These are phyloP conservation scores for Eimeria necatrix DNA, from an alignment of 169 alveolate species.

Conservation along the genomic window DNA sequence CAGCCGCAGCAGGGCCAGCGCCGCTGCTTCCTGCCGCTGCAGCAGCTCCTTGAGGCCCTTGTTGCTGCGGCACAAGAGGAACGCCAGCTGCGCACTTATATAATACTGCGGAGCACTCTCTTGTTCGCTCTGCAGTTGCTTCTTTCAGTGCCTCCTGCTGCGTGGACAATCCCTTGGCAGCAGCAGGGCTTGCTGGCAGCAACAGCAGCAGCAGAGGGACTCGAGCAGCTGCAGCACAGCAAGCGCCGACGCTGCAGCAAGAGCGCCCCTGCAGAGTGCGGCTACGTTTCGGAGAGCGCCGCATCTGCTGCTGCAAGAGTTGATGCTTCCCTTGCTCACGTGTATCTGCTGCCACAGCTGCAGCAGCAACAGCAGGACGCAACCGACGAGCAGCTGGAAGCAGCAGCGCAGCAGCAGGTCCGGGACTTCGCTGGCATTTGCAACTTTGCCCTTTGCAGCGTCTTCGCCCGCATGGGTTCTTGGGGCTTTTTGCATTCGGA, in stretches of 20 bases:
- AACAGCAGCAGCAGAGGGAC: conserved; percentile 74
- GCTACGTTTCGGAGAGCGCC: neutral
- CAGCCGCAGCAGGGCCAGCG: conserved; percentile 30
- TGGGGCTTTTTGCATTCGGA: conserved; percentile 41
- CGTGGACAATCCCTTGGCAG: conserved; percentile 76
- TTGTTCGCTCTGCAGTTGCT: conserved; percentile 72
- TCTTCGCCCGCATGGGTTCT: conserved; percentile 48
- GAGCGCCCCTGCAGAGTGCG: conserved; percentile 2
- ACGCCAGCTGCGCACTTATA: conserved; percentile 11
- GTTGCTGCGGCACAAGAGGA: conserved; percentile 68
- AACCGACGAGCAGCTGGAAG: conserved; percentile 38
- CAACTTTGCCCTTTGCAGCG: conserved; percentile 53
- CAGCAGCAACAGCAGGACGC: conserved; percentile 59
- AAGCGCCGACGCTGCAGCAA: conserved; percentile 60
- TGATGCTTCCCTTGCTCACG: conserved; percentile 32
- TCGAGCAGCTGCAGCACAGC: conserved; percentile 67
- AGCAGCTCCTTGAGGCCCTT: conserved; percentile 53
- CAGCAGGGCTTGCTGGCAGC: conserved; percentile 77
- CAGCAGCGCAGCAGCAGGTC: conserved; percentile 74
- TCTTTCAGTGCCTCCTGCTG: conserved; percentile 56
- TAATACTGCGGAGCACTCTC: conserved; percentile 56
- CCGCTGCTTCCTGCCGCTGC: conserved; percentile 65
- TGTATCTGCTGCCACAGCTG: conserved; percentile 61
- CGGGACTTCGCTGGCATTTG: conserved; percentile 72
- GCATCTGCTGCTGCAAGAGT: neutral